Evolutionary conservation across 768 basidiomycete genomes (phyloP), one percentile per base, ranked within the genome.

Genomic region (Agrocybe chaxingu): DNA sequence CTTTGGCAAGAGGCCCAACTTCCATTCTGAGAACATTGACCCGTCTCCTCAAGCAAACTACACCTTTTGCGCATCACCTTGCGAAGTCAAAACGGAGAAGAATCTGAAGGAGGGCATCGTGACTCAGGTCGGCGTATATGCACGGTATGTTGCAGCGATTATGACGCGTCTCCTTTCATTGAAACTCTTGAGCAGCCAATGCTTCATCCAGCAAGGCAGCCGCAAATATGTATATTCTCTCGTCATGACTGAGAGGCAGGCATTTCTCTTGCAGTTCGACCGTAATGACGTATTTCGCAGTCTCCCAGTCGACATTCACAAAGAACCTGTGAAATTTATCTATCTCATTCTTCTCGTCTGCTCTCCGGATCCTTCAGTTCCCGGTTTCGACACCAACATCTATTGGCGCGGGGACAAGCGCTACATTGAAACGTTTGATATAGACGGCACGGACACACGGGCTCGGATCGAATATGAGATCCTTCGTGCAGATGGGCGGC

Each of bases 341-440:
- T 53, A 55, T 10, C 42, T 64, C 31, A 31, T 66, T 38, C 52
- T 62, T 24, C 57, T 57, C 29, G 16, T 62, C 39, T 46, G 46
- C n/a, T 60, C 59, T 3, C 33, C 54, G 3, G 39, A 57, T n/a
- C 51, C 59, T 42, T 41, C 37, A 2, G 42, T 47, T 10, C 44
- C 62, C 11, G 64, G 64, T 8, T 58, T 54, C 37, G 61, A 63
- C 32, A 61, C 59, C 0, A 55, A 42, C 33, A 56, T 63, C 9
- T 57, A 51, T 31, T 66, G 61, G 62, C 5, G 42, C 9, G 38
- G 36, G 8, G 45, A 43, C 4, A 13, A 36, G 13, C 52, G 51
- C 3, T 31, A 42, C 3, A 47, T 62, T 8, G 38, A 30, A 4
- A 18, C 54, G 24, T 24, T 24, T 24, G 24, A 24, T 24, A 24